Percentiles rank a stretch among this genome's conserved stretches.
Conservation (phyloP, 495 filamentous ascomycete species). For the Aspergillus bertholletiae region DNA sequence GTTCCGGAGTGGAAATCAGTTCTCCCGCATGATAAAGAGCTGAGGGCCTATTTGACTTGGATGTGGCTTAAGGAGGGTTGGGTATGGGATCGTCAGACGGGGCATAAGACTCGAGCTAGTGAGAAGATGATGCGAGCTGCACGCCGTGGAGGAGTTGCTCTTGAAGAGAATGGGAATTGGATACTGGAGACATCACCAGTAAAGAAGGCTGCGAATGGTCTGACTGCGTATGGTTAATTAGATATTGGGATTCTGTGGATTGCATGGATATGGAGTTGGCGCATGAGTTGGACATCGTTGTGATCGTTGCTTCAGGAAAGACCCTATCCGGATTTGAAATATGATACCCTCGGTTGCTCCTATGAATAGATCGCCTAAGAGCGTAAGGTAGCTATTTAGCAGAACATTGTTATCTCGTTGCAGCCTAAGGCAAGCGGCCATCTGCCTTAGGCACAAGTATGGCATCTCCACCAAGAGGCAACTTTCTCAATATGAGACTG, state of each 20-base stretch:
- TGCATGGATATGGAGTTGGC: constrained; percentile 3
- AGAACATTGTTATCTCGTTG: background rate
- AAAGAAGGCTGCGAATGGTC: constrained; percentile 31
- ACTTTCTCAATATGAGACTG: background rate
- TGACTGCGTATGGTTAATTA: constrained; percentile 14
- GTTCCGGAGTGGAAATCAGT: constrained; percentile 84
- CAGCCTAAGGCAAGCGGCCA: background rate
- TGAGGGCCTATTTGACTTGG: constrained; percentile 83
- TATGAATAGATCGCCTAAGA: background rate
- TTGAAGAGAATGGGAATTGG: constrained; percentile 56
- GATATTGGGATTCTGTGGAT: background rate
- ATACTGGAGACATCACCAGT: constrained; percentile 37
- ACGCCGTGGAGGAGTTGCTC: constrained; percentile 54
- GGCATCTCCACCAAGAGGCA: background rate
- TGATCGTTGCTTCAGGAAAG: background rate
- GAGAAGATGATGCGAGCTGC: constrained; percentile 57
- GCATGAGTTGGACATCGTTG: background rate
- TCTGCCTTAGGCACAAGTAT: background rate
- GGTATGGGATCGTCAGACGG: constrained; percentile 73
- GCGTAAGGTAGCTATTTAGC: too few species aligned
- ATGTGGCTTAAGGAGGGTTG: constrained; percentile 87
- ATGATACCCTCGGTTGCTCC: background rate
- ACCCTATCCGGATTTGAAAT: background rate
- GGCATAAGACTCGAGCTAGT: constrained; percentile 54
- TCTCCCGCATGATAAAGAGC: constrained; percentile 80